Evolutionary conservation across 2,329 filamentous ascomycete species (phyloP).

Genomic region (Coniella lustricola): DNA sequence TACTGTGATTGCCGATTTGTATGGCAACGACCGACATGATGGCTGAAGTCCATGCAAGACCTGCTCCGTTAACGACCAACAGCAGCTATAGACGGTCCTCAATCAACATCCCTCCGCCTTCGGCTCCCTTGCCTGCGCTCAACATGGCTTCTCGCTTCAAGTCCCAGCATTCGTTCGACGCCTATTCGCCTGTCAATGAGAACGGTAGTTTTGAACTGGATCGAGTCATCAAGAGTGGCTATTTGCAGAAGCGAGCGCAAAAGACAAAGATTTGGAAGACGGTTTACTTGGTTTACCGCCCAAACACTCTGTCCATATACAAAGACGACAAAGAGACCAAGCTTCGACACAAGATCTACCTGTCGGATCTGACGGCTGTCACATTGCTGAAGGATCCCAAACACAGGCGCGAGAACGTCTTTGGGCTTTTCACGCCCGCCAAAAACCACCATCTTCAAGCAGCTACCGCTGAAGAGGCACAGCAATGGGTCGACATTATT

Average conservation of each 20-base stretch:
- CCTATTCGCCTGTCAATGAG: slow-evolving; percentile 81
- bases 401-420: slow-evolving; percentile 77
- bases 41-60: slow-evolving; percentile 22
- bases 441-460: slow-evolving; percentile 90
- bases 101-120: slow-evolving; percentile 17
- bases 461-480: slow-evolving; percentile 62
- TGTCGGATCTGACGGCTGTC: slow-evolving; percentile 87
- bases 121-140: slow-evolving; percentile 23
- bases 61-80: slow-evolving; percentile 17
- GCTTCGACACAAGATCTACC: slow-evolving; percentile 77
- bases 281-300: slow-evolving; percentile 81
- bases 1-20: background rate
- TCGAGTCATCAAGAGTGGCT: slow-evolving; percentile 82
- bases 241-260: slow-evolving; percentile 79
- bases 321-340: slow-evolving; percentile 86
- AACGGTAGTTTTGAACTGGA: slow-evolving; percentile 96
- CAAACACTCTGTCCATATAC: slow-evolving; percentile 86
- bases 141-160: slow-evolving; percentile 25
- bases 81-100: slow-evolving; percentile 14
- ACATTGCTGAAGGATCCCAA: slow-evolving; percentile 85
- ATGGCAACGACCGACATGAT: slow-evolving; percentile 11
- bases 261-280: slow-evolving; percentile 96
- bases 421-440: slow-evolving; percentile 85
- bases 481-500: slow-evolving; percentile 81
- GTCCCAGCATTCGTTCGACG: slow-evolving; percentile 48